These are phyloP conservation scores for Russula foetens DNA, from an alignment of 768 basidiomycete genomes.

Conservation along the genomic window DNA sequence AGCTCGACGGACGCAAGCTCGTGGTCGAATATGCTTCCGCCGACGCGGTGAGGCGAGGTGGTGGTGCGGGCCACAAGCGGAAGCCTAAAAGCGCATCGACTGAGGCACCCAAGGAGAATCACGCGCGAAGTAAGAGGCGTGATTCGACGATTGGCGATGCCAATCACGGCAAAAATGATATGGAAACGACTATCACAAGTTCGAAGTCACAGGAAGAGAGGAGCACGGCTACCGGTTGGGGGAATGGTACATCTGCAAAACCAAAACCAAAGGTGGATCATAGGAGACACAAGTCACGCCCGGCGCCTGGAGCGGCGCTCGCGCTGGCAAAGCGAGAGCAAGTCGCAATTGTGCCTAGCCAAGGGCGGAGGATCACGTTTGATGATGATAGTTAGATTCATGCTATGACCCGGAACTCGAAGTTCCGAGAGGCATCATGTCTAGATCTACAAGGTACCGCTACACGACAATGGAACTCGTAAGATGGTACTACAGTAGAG, in stretches of 20 bases:
- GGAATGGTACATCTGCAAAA: background rate
- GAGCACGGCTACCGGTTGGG: background rate
- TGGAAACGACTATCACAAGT: background rate
- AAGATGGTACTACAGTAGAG: background rate
- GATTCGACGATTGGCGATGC: background rate
- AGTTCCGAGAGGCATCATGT: background rate
- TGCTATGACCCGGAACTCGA: conserved; percentile 2
- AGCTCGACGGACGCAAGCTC: conserved; percentile 74
- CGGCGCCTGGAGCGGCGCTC: conserved; percentile 73
- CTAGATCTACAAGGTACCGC: background rate
- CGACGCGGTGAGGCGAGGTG: conserved; percentile 84
- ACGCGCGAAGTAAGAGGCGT: background rate
- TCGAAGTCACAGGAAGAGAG: background rate
- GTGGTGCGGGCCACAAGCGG: conserved; percentile 24
- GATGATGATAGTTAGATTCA: conserved; percentile 26
- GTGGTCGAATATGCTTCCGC: conserved; percentile 85
- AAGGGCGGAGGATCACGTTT: conserved; percentile 69
- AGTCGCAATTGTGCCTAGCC: conserved; percentile 60
- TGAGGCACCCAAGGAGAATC: background rate
- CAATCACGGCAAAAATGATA: background rate
- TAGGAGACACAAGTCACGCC: conserved; percentile 28
- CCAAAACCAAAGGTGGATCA: background rate
- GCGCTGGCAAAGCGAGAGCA: conserved; percentile 71
- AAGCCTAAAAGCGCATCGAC: background rate
- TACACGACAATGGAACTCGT: background rate